Conservation (phyloP, 164 flowering plant genomes). For the Chloranthus sessilifolius region DNA sequence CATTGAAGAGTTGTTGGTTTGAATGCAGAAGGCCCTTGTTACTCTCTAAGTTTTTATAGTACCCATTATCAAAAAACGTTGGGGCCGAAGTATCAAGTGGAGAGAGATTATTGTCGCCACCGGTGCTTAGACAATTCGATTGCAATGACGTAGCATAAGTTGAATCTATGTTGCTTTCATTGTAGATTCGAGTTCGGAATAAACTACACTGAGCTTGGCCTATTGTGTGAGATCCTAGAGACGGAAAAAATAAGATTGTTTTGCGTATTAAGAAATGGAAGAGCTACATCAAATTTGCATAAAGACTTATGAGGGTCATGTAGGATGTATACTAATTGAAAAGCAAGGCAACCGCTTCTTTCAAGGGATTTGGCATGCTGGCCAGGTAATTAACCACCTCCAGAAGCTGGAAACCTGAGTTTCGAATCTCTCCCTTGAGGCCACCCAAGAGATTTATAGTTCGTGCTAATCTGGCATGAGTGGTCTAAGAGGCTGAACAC, state of each 20-base stretch:
- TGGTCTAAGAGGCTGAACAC: no score
- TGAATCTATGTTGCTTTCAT: slow-evolving; percentile 10
- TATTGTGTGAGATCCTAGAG: slow-evolving; percentile 11
- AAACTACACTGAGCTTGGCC: slow-evolving; percentile 8
- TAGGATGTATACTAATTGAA: no score
- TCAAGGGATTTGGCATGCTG: no score
- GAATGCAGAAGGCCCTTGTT: slow-evolving; percentile 14
- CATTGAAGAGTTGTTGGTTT: slow-evolving; percentile 11
- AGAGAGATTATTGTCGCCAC: slow-evolving; percentile 10
- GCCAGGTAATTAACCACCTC: no score
- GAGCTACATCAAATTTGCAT: not conserved
- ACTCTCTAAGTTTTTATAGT: slow-evolving; percentile 10
- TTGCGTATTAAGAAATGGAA: not conserved
- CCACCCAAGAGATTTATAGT: no score
- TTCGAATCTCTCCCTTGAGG: no score
- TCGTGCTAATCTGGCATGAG: no score
- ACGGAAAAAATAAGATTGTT: not conserved
- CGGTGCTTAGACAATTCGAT: slow-evolving; percentile 3
- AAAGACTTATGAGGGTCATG: no score
- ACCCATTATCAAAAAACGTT: slow-evolving; percentile 6
- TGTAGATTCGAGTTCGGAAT: slow-evolving; percentile 10
- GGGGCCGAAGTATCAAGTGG: slow-evolving; percentile 9
- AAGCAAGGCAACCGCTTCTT: no score
- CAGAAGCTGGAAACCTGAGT: no score
- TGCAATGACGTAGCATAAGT: not conserved